Conservation (phyloP, 2,329 filamentous ascomycete species). For the Claviceps sp. region DNA sequence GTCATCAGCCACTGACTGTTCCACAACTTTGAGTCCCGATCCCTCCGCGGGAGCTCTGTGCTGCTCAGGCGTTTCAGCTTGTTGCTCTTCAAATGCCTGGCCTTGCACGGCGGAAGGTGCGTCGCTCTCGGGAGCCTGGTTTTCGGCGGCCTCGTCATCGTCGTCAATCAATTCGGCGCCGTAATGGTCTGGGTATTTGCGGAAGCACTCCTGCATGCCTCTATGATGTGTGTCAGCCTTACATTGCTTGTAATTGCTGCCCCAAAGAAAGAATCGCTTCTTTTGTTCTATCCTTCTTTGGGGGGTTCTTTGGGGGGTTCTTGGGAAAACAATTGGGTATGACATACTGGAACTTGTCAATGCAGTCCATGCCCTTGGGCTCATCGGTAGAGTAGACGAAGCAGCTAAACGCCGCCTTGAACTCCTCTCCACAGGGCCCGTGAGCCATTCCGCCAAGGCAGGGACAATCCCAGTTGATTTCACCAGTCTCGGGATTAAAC, state of each 20-base stretch:
- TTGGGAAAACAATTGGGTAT: too few species aligned
- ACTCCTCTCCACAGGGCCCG: constrained; percentile 89
- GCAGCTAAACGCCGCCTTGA: constrained; percentile 92
- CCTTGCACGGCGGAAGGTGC: neutral
- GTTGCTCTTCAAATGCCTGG: neutral
- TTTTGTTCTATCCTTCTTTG: too few species aligned
- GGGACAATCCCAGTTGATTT: constrained; percentile 99
- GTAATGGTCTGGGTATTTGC: constrained; percentile 83
- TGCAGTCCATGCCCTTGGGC: constrained; percentile 94
- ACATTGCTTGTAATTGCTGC: too few species aligned
- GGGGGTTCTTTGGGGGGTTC: too few species aligned
- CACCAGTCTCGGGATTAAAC: constrained; percentile 95
- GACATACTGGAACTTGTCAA: constrained; percentile 89
- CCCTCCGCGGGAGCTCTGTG: constrained; percentile 6
- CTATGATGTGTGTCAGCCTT: constrained; percentile 32
- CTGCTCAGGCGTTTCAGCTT: neutral
- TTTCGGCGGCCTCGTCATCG: constrained; percentile 47
- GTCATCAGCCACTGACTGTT: constrained; percentile 4
- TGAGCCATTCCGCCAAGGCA: constrained; percentile 95
- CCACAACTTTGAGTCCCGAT: constrained; percentile 4
- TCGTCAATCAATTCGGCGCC: constrained; percentile 77
- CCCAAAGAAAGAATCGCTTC: too few species aligned
- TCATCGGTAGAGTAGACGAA: constrained; percentile 94
- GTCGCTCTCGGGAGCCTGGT: constrained; percentile 11
- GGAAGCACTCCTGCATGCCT: constrained; percentile 96